Conservation (phyloP, 805 yeast genomes). For the Saccharomyces eubayanus region DNA sequence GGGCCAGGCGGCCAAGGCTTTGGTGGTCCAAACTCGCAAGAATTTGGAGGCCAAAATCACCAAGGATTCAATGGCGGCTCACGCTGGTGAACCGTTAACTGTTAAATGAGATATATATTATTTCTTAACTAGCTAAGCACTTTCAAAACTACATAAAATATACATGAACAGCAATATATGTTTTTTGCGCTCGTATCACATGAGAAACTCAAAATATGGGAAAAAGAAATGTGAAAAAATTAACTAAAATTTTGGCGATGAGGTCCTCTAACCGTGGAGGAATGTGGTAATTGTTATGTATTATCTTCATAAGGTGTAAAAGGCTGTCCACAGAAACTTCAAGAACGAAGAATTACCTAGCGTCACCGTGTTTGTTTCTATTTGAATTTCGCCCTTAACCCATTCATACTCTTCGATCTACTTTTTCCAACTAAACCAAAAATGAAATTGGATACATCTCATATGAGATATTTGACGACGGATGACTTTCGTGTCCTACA, state of each 20-base stretch:
- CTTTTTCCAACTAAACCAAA: conserved; percentile 6
- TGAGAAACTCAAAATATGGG: background rate
- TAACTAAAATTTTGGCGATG: background rate
- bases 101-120: background rate
- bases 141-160: too few relatives aligned
- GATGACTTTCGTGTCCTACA: conserved; percentile 86
- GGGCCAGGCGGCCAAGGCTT: conserved; percentile 3
- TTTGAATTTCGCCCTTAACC: too few relatives aligned
- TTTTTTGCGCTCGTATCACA: background rate
- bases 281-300: background rate
- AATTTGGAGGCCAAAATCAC: background rate
- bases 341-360: background rate
- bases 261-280: background rate
- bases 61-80: conserved; percentile 9
- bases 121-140: background rate
- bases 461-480: conserved; percentile 84
- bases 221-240: background rate
- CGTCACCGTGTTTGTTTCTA: too few relatives aligned
- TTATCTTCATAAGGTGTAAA: background rate
- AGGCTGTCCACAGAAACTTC: too few relatives aligned
- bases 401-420: background rate
- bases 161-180: too few relatives aligned
- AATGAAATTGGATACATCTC: conserved; percentile 89
- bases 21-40: background rate
- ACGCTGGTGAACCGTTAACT: conserved; percentile 2